Conservation (phyloP, 1,284 basidiomycete species). For the Butyriboletus appendiculatus region DNA sequence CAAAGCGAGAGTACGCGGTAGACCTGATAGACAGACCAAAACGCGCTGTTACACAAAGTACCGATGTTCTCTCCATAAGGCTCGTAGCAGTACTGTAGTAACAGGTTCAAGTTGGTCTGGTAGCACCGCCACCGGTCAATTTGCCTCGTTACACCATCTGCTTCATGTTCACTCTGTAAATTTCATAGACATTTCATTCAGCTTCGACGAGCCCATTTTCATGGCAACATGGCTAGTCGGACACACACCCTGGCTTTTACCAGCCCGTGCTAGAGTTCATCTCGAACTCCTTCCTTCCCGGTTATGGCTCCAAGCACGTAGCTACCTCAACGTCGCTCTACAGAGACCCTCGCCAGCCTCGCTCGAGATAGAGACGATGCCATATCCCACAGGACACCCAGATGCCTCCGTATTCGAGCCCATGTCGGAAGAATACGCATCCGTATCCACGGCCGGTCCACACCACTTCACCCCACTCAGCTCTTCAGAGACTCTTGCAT, state of each 20-base stretch:
- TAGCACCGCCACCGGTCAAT: conserved; percentile 9
- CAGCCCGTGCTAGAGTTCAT: conserved; percentile 16
- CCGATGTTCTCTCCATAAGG: too few relatives aligned
- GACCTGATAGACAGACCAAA: too few relatives aligned
- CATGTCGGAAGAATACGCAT: conserved; percentile 28
- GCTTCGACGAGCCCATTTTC: neutral
- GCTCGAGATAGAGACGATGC: conserved; percentile 31
- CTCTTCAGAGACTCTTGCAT: conserved; percentile 23
- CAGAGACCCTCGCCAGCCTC: conserved; percentile 31
- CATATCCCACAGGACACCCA: conserved; percentile 28
- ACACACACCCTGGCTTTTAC: conserved; percentile 14
- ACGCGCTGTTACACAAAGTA: too few relatives aligned
- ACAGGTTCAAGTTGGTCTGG: too few relatives aligned
- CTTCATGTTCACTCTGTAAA: neutral
- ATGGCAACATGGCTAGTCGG: conserved; percentile 31
- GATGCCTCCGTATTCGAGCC: conserved; percentile 31
- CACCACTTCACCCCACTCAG: conserved; percentile 23
- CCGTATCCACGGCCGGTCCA: conserved; percentile 5
- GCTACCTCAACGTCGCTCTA: conserved; percentile 26
- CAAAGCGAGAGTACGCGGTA: too few relatives aligned
- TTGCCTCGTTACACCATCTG: neutral
- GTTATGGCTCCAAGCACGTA: conserved; percentile 21
- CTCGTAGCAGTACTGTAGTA: too few relatives aligned
- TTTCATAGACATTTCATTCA: neutral
- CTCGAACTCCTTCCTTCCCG: conserved; percentile 8